Evolutionary conservation across 2,329 filamentous ascomycete genomes (phyloP).

Genomic region (Anthostomella pinea): DNA sequence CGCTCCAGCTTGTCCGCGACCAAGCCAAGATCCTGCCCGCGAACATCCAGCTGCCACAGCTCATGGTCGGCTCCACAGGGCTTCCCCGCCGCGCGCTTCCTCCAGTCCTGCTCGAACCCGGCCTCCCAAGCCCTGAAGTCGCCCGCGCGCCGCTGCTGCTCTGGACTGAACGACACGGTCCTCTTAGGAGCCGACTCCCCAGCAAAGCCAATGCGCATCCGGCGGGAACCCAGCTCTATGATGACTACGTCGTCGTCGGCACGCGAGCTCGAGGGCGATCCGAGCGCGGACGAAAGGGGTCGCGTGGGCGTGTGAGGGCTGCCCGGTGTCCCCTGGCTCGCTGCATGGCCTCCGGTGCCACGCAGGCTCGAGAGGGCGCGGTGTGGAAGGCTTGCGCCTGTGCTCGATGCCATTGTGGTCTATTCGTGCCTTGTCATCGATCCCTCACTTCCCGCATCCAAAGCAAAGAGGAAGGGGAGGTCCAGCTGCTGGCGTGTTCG

Average conservation of each 20-base stretch:
- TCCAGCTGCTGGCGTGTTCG: too few relatives aligned
- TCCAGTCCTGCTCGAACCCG: constrained; percentile 48
- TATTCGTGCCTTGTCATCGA: constrained; percentile 2
- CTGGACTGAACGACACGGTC: constrained; percentile 67
- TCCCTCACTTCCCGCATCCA: constrained; percentile 1
- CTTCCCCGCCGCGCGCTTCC: constrained; percentile 42
- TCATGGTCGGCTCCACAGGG: constrained; percentile 65
- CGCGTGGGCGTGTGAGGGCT: constrained; percentile 59
- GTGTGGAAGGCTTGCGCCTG: constrained; percentile 50
- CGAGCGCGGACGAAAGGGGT: constrained; percentile 51
- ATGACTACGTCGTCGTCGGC: constrained; percentile 83
- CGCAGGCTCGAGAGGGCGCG: constrained; percentile 58
- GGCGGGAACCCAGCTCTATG: constrained; percentile 77
- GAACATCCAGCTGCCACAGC: constrained; percentile 76
- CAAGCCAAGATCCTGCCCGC: constrained; percentile 70
- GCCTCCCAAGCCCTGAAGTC: constrained; percentile 74
- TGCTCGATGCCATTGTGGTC: constrained; percentile 42
- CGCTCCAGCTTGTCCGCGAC: constrained; percentile 86
- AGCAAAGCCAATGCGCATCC: constrained; percentile 79
- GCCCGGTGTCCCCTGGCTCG: constrained; percentile 32
- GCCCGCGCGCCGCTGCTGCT: constrained; percentile 72
- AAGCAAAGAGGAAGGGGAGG: too few relatives aligned
- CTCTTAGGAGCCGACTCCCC: constrained; percentile 77
- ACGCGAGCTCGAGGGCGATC: constrained; percentile 59
- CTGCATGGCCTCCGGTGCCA: constrained; percentile 34